These are phyloP conservation scores for Extremus antarcticus DNA, from an alignment of 495 filamentous ascomycete species.

Conservation along the genomic window DNA sequence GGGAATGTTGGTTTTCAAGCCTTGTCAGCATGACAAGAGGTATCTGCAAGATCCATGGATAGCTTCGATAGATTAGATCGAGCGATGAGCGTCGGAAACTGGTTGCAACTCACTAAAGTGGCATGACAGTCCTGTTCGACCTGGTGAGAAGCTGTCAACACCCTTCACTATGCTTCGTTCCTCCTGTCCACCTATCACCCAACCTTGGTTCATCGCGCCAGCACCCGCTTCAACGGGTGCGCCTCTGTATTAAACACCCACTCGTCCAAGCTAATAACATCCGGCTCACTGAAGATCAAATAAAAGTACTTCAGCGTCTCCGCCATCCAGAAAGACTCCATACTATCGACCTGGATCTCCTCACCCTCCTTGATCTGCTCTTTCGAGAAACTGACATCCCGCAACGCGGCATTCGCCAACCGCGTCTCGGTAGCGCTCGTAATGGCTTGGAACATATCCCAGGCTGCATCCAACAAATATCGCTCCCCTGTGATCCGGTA, in stretches of 20 bases:
- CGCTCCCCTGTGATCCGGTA: constrained; percentile 64
- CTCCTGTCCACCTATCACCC: too few species aligned
- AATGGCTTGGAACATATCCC: constrained; percentile 65
- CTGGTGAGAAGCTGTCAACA: too few species aligned
- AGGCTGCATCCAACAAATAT: constrained; percentile 56
- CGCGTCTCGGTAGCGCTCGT: constrained; percentile 25
- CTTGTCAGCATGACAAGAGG: too few species aligned
- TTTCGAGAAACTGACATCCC: constrained; percentile 23
- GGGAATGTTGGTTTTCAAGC: too few species aligned
- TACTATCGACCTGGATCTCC: constrained; percentile 23
- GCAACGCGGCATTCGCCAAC: constrained; percentile 29
- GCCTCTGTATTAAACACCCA: constrained; percentile 48
- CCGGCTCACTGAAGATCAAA: constrained; percentile 38
- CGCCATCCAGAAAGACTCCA: constrained; percentile 41
- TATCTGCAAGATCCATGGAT: too few species aligned
- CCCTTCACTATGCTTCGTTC: too few species aligned
- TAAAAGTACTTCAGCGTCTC: constrained; percentile 47
- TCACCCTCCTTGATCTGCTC: constrained; percentile 8
- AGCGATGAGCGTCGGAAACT: too few species aligned
- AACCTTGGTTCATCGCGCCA: constrained; percentile 2
- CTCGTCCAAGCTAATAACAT: constrained; percentile 42
- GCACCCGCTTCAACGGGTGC: constrained; percentile 33
- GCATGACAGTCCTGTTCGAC: too few species aligned
- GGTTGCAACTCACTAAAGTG: too few species aligned
- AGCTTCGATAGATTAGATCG: too few species aligned